These are phyloP conservation scores for Parmales sp. DNA, from an alignment of 108 stramenopile genomes.

Conservation along the genomic window DNA sequence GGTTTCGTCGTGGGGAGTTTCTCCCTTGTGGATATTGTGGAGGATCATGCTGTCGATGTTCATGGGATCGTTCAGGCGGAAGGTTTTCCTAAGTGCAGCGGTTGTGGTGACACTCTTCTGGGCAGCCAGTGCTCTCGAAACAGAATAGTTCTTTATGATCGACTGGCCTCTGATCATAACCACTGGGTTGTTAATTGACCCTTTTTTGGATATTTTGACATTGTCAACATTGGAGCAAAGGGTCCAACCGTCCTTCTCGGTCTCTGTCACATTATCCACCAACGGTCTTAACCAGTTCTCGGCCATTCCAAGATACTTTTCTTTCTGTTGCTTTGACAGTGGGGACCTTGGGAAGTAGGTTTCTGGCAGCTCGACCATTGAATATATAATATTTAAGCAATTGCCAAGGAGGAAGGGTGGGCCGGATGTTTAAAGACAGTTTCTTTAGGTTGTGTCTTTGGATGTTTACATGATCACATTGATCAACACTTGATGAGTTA, in stretches of 20 bases:
- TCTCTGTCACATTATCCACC: no score
- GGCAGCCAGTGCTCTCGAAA: neutral
- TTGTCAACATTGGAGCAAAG: neutral
- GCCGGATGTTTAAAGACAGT: no score
- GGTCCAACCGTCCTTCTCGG: neutral
- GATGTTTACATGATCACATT: no score
- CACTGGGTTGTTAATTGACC: neutral
- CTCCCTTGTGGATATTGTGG: conserved; percentile 3
- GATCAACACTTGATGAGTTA: no score
- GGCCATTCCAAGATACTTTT: no score
- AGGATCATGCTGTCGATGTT: neutral
- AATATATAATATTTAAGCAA: no score
- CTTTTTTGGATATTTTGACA: neutral
- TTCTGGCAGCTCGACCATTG: no score
- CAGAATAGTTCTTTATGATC: neutral
- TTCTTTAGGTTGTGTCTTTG: no score
- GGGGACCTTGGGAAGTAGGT: no score
- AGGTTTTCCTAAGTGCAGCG: neutral
- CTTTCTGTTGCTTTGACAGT: no score
- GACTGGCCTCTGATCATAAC: conserved; percentile 6
- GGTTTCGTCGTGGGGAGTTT: neutral
- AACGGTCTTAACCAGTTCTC: no score
- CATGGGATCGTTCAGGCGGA: conserved; percentile 6
- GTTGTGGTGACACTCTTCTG: conserved; percentile 8
- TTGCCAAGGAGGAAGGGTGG: no score